Evolutionary conservation across 805 yeast genomes (phyloP).

Genomic region (Pichia nanzhaoensis): DNA sequence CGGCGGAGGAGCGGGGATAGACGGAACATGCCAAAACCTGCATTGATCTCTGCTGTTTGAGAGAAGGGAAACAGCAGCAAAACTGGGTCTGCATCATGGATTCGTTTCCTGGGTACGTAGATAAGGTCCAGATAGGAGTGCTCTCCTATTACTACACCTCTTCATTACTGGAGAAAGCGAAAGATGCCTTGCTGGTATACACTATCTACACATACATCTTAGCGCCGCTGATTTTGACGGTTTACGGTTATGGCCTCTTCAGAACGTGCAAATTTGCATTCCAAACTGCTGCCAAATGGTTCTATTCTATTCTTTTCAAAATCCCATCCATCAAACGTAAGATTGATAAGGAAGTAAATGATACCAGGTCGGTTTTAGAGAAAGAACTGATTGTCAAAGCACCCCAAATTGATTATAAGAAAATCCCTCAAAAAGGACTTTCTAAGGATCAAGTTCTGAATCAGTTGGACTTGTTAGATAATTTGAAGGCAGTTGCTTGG

Average conservation of each 20-base stretch:
- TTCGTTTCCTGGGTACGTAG: too few relatives aligned
- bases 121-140: not conserved
- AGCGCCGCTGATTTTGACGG: constrained; percentile 2
- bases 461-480: constrained; percentile 44
- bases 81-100: not conserved
- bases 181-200: constrained; percentile 15
- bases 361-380: constrained; percentile 46
- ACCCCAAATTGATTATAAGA: constrained; percentile 34
- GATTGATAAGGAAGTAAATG: constrained; percentile 54
- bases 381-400: constrained; percentile 50
- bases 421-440: constrained; percentile 59
- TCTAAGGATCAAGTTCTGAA: constrained; percentile 37
- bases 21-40: too few relatives aligned
- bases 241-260: constrained; percentile 25
- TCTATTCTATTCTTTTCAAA: constrained; percentile 15
- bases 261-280: constrained; percentile 10
- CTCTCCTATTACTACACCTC: constrained; percentile 1
- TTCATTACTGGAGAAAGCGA: constrained; percentile 4
- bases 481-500: constrained; percentile 67
- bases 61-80: not conserved
- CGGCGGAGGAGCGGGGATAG: too few relatives aligned
- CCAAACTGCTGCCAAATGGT: constrained; percentile 4
- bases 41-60: too few relatives aligned
- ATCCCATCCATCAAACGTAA: constrained; percentile 38
- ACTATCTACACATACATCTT: constrained; percentile 8